These are phyloP conservation scores for Otatea glauca DNA, from an alignment of 176 grass and related monocot genomes.

Conservation along the genomic window DNA sequence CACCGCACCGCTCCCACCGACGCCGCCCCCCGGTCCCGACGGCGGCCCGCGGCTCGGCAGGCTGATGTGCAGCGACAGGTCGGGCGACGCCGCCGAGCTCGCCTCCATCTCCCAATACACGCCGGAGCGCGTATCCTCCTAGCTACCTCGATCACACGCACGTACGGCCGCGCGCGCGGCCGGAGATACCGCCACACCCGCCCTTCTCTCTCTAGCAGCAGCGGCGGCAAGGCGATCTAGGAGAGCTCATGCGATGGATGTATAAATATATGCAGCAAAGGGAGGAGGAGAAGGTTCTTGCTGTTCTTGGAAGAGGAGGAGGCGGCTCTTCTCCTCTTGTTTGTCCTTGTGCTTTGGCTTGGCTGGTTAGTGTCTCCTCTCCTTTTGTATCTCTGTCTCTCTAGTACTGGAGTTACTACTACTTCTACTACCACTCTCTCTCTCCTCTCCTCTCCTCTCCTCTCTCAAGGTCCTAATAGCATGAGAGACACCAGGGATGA, in stretches of 20 bases:
- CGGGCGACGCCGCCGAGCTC: constrained; percentile 61
- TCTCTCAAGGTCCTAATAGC: constrained; percentile 6
- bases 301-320: constrained; percentile 35
- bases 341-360: constrained; percentile 52
- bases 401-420: constrained; percentile 52
- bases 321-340: not conserved
- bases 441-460: not conserved
- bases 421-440: not conserved
- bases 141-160: constrained; percentile 3
- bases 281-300: constrained; percentile 41
- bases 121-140: not conserved
- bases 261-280: constrained; percentile 3
- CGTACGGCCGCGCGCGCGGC: not conserved
- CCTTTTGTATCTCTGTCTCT: constrained; percentile 44
- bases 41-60: constrained; percentile 48
- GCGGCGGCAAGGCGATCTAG: not conserved
- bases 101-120: constrained; percentile 62
- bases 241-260: constrained; percentile 27
- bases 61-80: constrained; percentile 97
- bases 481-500: constrained; percentile 59
- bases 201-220: not conserved
- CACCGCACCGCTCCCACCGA: constrained; percentile 1
- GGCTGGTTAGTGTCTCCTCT: constrained; percentile 42
- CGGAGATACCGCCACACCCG: not conserved
- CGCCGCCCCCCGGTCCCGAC: constrained; percentile 16